phyloP scores from a whole-genome alignment of 768 basidiomycete species.

The Lactifluus hygrophoroides region DNA sequence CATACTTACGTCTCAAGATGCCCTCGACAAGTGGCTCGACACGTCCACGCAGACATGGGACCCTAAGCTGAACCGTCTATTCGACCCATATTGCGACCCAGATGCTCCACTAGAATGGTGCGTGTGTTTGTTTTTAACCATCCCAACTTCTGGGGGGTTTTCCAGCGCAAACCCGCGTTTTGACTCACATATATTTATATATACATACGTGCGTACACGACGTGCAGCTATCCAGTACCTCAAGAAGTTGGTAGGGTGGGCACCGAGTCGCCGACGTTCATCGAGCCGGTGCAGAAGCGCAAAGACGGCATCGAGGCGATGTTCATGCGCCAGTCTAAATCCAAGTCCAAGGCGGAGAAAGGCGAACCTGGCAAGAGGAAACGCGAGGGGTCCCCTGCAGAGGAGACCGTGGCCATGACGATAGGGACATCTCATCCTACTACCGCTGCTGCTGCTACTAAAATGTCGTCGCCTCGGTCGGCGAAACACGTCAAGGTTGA shows the following conservation, averaged over 20 bases:
- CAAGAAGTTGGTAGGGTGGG: constrained; percentile 90
- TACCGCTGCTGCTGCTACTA: not conserved
- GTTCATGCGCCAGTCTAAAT: constrained; percentile 56
- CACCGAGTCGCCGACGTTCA: constrained; percentile 70
- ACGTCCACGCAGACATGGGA: constrained; percentile 61
- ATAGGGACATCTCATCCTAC: too few relatives aligned
- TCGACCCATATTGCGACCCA: constrained; percentile 50
- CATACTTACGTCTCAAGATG: constrained; percentile 54
- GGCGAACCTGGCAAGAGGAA: constrained; percentile 6
- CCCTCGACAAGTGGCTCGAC: constrained; percentile 73
- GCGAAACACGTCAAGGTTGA: not conserved
- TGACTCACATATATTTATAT: not conserved
- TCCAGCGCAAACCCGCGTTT: too few relatives aligned
- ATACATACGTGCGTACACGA: not conserved
- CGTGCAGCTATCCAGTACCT: constrained; percentile 72
- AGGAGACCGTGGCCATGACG: too few relatives aligned
- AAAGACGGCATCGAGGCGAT: constrained; percentile 83
- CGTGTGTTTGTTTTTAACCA: too few relatives aligned
- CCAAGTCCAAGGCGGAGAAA: constrained; percentile 32
- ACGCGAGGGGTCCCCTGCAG: constrained; percentile 1
- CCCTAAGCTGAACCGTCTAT: constrained; percentile 44
- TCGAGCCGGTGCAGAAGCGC: constrained; percentile 68
- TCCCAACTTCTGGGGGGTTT: too few relatives aligned
- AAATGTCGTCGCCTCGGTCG: too few relatives aligned
- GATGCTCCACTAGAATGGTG: constrained; percentile 59